Percentiles rank a stretch among this genome's conserved stretches.
These are phyloP conservation scores for Cucurbita argyrosperma DNA, from an alignment of 306 rosid genomes.

Conservation along the genomic window DNA sequence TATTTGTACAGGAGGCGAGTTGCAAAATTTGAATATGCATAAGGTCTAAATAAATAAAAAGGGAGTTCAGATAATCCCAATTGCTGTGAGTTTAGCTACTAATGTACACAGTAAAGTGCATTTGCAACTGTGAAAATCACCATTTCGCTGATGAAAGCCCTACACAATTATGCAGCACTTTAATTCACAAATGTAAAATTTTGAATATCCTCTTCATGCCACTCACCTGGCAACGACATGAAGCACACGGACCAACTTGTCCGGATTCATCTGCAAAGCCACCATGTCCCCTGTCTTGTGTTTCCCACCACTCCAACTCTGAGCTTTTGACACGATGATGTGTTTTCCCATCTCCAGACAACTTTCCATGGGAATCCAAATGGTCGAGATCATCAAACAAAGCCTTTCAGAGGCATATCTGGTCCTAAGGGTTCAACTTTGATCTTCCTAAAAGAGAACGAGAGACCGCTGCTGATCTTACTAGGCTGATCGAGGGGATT, in stretches of 20 bases:
- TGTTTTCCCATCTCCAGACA: constrained; percentile 21
- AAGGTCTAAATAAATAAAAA: neutral
- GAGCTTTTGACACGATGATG: constrained; percentile 19
- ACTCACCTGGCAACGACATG: constrained; percentile 86
- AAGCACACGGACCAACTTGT: constrained; percentile 84
- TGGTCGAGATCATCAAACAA: constrained; percentile 67
- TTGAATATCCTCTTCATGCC: constrained; percentile 3
- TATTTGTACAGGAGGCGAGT: neutral
- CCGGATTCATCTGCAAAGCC: constrained; percentile 65
- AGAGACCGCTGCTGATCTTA: constrained; percentile 11
- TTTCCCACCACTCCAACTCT: constrained; percentile 89
- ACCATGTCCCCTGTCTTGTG: constrained; percentile 69
- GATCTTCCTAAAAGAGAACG: constrained; percentile 34
- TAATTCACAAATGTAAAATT: neutral
- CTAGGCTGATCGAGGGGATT: constrained; percentile 17
- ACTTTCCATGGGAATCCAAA: constrained; percentile 26
- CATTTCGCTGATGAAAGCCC: neutral
- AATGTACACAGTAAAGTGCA: neutral
- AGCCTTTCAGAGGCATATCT: constrained; percentile 72
- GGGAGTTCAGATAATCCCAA: neutral
- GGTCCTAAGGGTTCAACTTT: constrained; percentile 43
- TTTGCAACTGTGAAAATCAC: neutral
- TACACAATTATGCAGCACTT: neutral
- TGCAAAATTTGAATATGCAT: neutral
- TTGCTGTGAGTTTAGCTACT: neutral